phyloP scores from a whole-genome alignment of 345 rosid genomes.

The Camelina neglecta region DNA sequence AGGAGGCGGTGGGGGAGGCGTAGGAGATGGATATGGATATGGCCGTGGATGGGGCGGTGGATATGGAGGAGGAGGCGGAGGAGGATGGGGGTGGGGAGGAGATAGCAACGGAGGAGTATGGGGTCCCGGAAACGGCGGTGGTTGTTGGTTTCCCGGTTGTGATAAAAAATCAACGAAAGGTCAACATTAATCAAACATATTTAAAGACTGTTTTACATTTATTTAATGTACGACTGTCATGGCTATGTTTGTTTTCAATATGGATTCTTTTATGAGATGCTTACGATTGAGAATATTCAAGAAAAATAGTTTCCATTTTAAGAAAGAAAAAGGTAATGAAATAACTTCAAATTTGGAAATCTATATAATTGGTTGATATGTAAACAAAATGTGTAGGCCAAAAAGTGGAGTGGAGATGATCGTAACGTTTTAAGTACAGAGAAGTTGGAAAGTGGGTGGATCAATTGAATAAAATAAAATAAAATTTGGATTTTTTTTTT shows the following conservation, averaged over 20 bases:
- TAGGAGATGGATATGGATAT: slow-evolving; percentile 9
- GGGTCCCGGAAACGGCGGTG: slow-evolving; percentile 33
- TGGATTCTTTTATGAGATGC: slow-evolving; percentile 15
- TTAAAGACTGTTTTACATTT: slow-evolving; percentile 14
- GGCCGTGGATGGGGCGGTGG: slow-evolving; percentile 35
- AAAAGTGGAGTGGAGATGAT: not conserved
- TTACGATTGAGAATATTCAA: not conserved
- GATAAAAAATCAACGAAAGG: slow-evolving; percentile 29
- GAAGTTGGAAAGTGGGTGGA: not conserved
- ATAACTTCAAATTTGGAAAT: not conserved
- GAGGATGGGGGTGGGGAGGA: slow-evolving; percentile 37
- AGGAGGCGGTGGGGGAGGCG: slow-evolving; percentile 3
- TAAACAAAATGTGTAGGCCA: slow-evolving; percentile 8
- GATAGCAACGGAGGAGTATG: slow-evolving; percentile 23
- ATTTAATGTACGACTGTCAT: not conserved
- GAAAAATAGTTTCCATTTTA: not conserved
- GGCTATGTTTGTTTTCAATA: not conserved
- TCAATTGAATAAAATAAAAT: not conserved
- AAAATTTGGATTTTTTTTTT: not conserved
- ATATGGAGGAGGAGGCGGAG: slow-evolving; percentile 34
- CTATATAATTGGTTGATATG: not conserved
- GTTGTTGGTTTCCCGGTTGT: slow-evolving; percentile 47
- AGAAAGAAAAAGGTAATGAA: not conserved
- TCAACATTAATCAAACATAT: slow-evolving; percentile 30
- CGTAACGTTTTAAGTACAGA: not conserved